Percentiles rank a stretch among this genome's conserved stretches.
These are phyloP conservation scores for Aspergillus sergii DNA, from an alignment of 2,329 filamentous ascomycete species.

Conservation along the genomic window DNA sequence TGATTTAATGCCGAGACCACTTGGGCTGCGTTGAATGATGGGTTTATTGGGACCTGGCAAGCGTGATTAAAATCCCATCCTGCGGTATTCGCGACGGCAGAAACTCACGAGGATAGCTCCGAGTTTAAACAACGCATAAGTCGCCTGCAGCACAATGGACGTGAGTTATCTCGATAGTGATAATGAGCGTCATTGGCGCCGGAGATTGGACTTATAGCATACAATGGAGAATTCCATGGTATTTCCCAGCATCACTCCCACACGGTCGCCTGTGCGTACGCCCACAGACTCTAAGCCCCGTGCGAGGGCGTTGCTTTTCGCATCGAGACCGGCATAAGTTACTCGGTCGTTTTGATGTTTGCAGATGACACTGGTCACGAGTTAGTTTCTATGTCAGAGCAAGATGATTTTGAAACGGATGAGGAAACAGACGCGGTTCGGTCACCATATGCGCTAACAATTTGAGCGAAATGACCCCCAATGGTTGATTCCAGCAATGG, in stretches of 20 bases:
- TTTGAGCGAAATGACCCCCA: slow-evolving; percentile 48
- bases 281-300: slow-evolving; percentile 69
- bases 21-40: slow-evolving; percentile 79
- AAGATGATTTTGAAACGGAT: background rate
- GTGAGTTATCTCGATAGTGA: background rate
- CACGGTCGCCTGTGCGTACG: slow-evolving; percentile 78
- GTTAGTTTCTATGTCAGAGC: slow-evolving; percentile 5
- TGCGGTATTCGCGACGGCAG: background rate
- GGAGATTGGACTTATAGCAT: slow-evolving; percentile 24
- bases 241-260: slow-evolving; percentile 86
- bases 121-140: slow-evolving; percentile 89
- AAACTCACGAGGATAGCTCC: slow-evolving; percentile 76
- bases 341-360: slow-evolving; percentile 65
- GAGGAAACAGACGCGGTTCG: slow-evolving; percentile 53
- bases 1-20: slow-evolving; percentile 77
- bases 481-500: slow-evolving; percentile 52
- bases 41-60: slow-evolving; percentile 80
- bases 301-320: slow-evolving; percentile 74
- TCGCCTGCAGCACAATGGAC: slow-evolving; percentile 44
- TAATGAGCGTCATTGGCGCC: background rate
- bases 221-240: slow-evolving; percentile 79
- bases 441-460: slow-evolving; percentile 49
- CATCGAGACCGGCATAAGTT: slow-evolving; percentile 76
- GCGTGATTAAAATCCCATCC: slow-evolving; percentile 2
- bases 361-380: slow-evolving; percentile 54